Percentiles rank a stretch among this genome's conserved stretches.
These are phyloP conservation scores for Epithemia pelagica DNA, from an alignment of 108 stramenopile species.

Conservation along the genomic window DNA sequence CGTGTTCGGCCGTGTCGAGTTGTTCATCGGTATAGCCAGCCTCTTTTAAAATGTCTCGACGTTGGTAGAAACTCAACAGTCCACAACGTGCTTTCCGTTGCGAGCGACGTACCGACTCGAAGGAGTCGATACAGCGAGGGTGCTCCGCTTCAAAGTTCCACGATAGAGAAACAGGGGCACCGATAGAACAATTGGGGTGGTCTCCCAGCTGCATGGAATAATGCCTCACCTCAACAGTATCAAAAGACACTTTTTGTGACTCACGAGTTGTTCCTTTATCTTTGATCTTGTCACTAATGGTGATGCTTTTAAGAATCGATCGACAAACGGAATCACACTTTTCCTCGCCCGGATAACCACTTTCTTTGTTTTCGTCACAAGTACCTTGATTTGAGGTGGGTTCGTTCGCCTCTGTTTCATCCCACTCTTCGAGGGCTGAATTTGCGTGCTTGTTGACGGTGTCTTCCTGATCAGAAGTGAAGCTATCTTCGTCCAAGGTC, in stretches of 20 bases:
- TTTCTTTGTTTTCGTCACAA: too few relatives aligned
- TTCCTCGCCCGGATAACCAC: too few relatives aligned
- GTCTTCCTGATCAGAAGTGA: too few relatives aligned
- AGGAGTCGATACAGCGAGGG: not conserved
- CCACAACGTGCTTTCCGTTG: not conserved
- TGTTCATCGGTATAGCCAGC: not conserved
- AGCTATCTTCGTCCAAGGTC: too few relatives aligned
- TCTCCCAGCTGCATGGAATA: not conserved
- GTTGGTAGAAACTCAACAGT: not conserved
- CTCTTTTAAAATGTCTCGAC: not conserved
- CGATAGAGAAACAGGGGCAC: not conserved
- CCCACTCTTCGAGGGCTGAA: too few relatives aligned
- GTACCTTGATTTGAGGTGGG: too few relatives aligned
- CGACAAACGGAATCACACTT: too few relatives aligned
- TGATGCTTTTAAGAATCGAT: too few relatives aligned
- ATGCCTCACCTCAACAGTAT: not conserved
- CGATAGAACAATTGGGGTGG: not conserved
- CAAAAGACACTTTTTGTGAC: not conserved
- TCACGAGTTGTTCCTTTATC: too few relatives aligned
- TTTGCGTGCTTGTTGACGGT: too few relatives aligned
- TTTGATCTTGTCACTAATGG: too few relatives aligned
- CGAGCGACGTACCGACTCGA: not conserved
- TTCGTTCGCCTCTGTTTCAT: too few relatives aligned
- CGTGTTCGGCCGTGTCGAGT: not conserved
- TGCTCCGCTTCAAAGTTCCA: not conserved